These are phyloP conservation scores for Volutella citrinella DNA, from an alignment of 2,329 filamentous ascomycete species.

Conservation along the genomic window DNA sequence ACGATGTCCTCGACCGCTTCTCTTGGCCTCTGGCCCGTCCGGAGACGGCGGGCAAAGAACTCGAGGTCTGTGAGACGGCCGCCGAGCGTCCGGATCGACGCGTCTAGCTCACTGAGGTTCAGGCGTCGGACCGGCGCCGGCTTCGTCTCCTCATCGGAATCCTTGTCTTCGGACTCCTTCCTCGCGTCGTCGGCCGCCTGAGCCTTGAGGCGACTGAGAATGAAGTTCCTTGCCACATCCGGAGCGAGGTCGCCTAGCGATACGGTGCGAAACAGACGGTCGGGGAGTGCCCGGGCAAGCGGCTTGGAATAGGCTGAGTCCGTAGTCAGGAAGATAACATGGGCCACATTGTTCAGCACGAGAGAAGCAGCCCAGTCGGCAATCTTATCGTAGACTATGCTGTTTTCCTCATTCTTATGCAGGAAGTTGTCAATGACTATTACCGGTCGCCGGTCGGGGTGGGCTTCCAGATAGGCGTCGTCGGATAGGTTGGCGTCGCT, in stretches of 20 bases:
- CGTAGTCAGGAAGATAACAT: slow-evolving; percentile 91
- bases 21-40: slow-evolving; percentile 77
- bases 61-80: slow-evolving; percentile 95
- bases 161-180: slow-evolving; percentile 22
- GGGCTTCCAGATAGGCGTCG: slow-evolving; percentile 85
- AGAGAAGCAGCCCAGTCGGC: slow-evolving; percentile 87
- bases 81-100: slow-evolving; percentile 77
- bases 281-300: slow-evolving; percentile 80
- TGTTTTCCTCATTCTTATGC: slow-evolving; percentile 66
- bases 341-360: slow-evolving; percentile 83
- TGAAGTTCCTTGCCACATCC: slow-evolving; percentile 83
- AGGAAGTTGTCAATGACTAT: slow-evolving; percentile 91
- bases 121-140: slow-evolving; percentile 20
- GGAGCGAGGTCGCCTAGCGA: slow-evolving; percentile 83
- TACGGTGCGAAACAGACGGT: slow-evolving; percentile 85
- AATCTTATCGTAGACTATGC: slow-evolving; percentile 72
- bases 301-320: slow-evolving; percentile 88
- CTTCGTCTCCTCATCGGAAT: slow-evolving; percentile 21
- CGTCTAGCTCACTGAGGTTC: slow-evolving; percentile 70
- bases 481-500: slow-evolving; percentile 70
- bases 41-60: slow-evolving; percentile 85
- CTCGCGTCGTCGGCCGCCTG: slow-evolving; percentile 28
- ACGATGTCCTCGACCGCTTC: slow-evolving; percentile 86
- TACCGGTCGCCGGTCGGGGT: slow-evolving; percentile 78
- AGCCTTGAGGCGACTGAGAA: slow-evolving; percentile 74